These are phyloP conservation scores for Sporisorium graminicola DNA, from an alignment of 1,284 basidiomycete species.

Conservation along the genomic window DNA sequence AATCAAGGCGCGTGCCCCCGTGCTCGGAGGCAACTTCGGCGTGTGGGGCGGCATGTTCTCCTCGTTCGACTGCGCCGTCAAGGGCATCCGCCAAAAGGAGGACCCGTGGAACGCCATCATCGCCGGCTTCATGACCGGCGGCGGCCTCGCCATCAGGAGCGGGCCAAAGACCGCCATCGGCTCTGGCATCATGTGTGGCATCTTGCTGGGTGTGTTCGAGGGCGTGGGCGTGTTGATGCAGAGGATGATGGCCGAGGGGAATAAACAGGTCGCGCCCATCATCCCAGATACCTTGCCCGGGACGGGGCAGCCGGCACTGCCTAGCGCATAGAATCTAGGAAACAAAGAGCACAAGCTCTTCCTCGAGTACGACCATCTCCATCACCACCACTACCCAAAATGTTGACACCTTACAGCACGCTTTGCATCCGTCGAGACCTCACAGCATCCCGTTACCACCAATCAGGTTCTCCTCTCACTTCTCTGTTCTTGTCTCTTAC, in stretches of 20 bases:
- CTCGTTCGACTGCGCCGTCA: conserved; percentile 96
- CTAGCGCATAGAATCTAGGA: conserved; percentile 10
- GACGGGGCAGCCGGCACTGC: conserved; percentile 6
- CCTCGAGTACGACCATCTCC: no score
- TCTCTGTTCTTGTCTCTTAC: background rate
- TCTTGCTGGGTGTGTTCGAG: conserved; percentile 87
- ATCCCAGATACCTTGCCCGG: conserved; percentile 42
- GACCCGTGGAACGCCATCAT: conserved; percentile 99
- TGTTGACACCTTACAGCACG: no score
- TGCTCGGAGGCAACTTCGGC: conserved; percentile 97
- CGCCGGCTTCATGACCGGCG: conserved; percentile 97
- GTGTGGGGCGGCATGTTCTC: conserved; percentile 86
- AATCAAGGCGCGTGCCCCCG: conserved; percentile 97
- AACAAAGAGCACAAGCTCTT: no score
- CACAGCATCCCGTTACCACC: background rate
- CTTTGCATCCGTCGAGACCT: no score
- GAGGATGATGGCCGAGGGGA: conserved; percentile 84
- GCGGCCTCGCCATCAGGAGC: conserved; percentile 90
- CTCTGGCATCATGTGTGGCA: conserved; percentile 94
- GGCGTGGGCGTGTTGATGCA: conserved; percentile 90
- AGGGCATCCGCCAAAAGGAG: conserved; percentile 95
- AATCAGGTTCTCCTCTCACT: background rate
- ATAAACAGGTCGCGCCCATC: conserved; percentile 70
- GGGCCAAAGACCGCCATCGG: conserved; percentile 90
- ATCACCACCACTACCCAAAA: no score